Evolutionary conservation across 495 filamentous ascomycete genomes (phyloP).

Genomic region (Friedmanniomyces endolithicus): DNA sequence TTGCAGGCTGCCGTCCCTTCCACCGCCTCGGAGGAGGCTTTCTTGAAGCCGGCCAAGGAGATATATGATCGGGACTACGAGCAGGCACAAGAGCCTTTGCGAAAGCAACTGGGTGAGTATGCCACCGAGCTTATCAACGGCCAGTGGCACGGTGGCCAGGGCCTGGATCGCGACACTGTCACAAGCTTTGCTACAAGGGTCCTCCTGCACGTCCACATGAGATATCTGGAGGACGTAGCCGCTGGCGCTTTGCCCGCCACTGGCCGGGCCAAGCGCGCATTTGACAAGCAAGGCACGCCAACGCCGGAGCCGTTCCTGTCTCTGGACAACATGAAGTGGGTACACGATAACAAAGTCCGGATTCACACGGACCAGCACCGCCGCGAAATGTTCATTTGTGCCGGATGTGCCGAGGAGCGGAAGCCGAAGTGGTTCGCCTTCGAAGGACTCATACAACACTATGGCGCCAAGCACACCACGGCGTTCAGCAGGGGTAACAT

Average conservation of each 20-base stretch:
- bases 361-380: constrained; percentile 45
- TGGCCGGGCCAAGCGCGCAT: not conserved
- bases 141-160: constrained; percentile 43
- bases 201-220: constrained; percentile 46
- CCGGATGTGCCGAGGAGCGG: constrained; percentile 42
- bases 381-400: constrained; percentile 65
- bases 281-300: constrained; percentile 4
- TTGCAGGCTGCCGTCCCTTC: constrained; percentile 35
- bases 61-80: constrained; percentile 53
- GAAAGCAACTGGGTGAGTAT: constrained; percentile 43
- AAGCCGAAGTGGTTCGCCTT: constrained; percentile 59
- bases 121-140: constrained; percentile 53
- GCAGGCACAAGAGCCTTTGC: constrained; percentile 49
- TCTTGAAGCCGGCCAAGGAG: constrained; percentile 45
- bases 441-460: constrained; percentile 68
- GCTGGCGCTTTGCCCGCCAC: not conserved
- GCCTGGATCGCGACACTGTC: constrained; percentile 45
- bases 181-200: constrained; percentile 55
- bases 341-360: constrained; percentile 64
- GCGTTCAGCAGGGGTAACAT: constrained; percentile 52
- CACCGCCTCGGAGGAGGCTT: constrained; percentile 33
- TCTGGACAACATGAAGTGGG: constrained; percentile 76
- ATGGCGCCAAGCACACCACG: constrained; percentile 64
- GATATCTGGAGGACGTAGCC: constrained; percentile 26
- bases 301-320: constrained; percentile 23